A percentile compares a stretch with the other conserved stretches of the same genome.
These are phyloP conservation scores for Amphirosellinia nigrospora DNA, from an alignment of 495 filamentous ascomycete genomes.

Conservation along the genomic window DNA sequence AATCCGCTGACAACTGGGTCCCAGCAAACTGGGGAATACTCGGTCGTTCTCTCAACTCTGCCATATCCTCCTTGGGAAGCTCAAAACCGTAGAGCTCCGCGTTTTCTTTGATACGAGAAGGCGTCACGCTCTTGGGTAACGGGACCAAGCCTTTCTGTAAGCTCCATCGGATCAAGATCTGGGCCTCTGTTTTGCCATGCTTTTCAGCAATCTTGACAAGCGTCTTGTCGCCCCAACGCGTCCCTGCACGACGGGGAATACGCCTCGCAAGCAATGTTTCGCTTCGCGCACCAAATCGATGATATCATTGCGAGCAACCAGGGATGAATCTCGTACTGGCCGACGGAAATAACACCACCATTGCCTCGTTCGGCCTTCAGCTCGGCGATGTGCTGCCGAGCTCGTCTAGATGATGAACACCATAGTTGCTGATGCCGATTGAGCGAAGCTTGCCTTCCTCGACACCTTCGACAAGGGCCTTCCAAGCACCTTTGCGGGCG, in stretches of 20 bases:
- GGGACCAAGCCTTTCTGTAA: slow-evolving; percentile 80
- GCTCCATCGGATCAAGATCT: slow-evolving; percentile 86
- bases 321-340: slow-evolving; percentile 90
- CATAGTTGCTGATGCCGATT: slow-evolving; percentile 74
- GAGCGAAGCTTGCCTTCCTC: slow-evolving; percentile 67
- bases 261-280: slow-evolving; percentile 75
- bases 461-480: slow-evolving; percentile 64
- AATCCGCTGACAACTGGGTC: slow-evolving; percentile 64
- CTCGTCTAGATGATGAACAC: slow-evolving; percentile 71
- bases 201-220: slow-evolving; percentile 68
- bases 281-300: slow-evolving; percentile 75
- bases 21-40: slow-evolving; percentile 74
- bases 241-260: slow-evolving; percentile 80
- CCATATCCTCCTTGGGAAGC: slow-evolving; percentile 65
- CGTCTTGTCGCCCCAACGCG: slow-evolving; percentile 68
- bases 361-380: slow-evolving; percentile 63
- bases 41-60: slow-evolving; percentile 56
- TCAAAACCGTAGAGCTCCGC: slow-evolving; percentile 83
- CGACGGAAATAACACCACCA: slow-evolving; percentile 79
- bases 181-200: slow-evolving; percentile 74
- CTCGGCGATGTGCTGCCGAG: slow-evolving; percentile 73
- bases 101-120: slow-evolving; percentile 75
- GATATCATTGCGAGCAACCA: slow-evolving; percentile 80
- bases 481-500: slow-evolving; percentile 66
- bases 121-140: slow-evolving; percentile 77